Evolutionary conservation across 768 basidiomycete genomes (phyloP), one percentile per base, ranked within the genome.

Genomic region (Punctularia strigosozonata): DNA sequence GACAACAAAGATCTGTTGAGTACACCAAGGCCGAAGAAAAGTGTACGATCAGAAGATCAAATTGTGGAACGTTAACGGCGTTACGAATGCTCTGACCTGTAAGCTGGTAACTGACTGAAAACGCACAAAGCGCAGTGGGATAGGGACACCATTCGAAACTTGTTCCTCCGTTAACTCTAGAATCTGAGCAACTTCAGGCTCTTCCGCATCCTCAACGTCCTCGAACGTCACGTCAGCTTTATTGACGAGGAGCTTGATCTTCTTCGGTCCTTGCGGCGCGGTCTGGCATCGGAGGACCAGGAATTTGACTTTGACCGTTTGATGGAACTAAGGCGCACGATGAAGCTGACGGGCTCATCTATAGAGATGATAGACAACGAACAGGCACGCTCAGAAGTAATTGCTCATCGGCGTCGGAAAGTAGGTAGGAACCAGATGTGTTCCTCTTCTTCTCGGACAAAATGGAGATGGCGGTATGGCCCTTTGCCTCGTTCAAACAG

Each of bases 321-420:
- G 79, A 52, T 80, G 77, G 60, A 83, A 83, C 80, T 80, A 49
- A 43, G 31, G 25, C 30, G 1, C 5, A 22, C 17, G 10, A 8
- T 42, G 30, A 25, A 19, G 40, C 18, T 5, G 25, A 4, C 19
- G 24, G 14, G 25, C 8, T 6, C 12, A 36, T n/a, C 18, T 7
- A 13, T 19, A 21, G 30, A 32, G 8, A 4, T 21, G 32, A 42
- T 25, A 31, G 28, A 45, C 18, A n/a, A 63, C 74, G 47, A 50
- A 82, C 80, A n/a, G 69, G 64, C 39, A 86, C 66, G 47, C 63
- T 81, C 35, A 86, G 42, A 19, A 86, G 58, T 5, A 86, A 64
- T 53, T 86, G 77, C 46, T 79, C 83, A 46, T 86, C 83, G 2
- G 69, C 73, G 51, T 85, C 80, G 48, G 78, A 81, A 43, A 71